Evolutionary conservation across 192 early-diverging fungal genomes (phyloP).

Genomic region (Oehlia diaphana): DNA sequence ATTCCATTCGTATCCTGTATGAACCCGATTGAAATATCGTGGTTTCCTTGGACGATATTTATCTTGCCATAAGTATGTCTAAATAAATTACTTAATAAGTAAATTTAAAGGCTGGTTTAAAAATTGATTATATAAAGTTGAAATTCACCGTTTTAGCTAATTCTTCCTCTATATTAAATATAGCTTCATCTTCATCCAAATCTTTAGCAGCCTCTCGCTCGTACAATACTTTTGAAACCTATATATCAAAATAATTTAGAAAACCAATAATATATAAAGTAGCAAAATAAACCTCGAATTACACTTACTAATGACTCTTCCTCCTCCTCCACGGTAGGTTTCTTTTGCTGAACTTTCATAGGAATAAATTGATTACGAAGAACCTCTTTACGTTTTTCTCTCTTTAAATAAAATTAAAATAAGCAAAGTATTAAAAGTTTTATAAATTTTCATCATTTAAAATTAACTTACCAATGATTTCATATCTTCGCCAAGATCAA

Average conservation of each 20-base stretch:
- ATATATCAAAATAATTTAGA: not conserved
- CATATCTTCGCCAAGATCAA: constrained; percentile 63
- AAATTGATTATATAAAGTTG: constrained; percentile 7
- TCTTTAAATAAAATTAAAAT: constrained; percentile 32
- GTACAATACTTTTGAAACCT: constrained; percentile 57
- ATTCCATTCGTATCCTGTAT: constrained; percentile 99
- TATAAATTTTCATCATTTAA: not conserved
- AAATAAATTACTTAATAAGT: not conserved
- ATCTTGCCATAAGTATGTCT: constrained; percentile 84
- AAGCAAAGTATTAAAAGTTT: not conserved
- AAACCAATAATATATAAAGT: too few species aligned
- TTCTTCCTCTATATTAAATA: constrained; percentile 78
- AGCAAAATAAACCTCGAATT: not conserved
- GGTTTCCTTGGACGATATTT: constrained; percentile 96
- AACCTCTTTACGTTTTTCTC: constrained; percentile 54
- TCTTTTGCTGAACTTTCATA: constrained; percentile 39
- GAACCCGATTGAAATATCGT: constrained; percentile 94
- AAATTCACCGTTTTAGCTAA: constrained; percentile 51
- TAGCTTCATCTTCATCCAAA: constrained; percentile 76
- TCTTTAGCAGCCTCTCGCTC: constrained; percentile 73
- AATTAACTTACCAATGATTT: constrained; percentile 54
- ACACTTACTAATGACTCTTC: constrained; percentile 36
- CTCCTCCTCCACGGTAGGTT: constrained; percentile 34
- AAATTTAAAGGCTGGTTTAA: not conserved
- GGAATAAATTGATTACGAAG: constrained; percentile 57